A percentile compares a stretch with the other conserved stretches of the same genome.
Conservation (phyloP, 2,329 filamentous ascomycete genomes). For the Rhytidhysteron rufulum region DNA sequence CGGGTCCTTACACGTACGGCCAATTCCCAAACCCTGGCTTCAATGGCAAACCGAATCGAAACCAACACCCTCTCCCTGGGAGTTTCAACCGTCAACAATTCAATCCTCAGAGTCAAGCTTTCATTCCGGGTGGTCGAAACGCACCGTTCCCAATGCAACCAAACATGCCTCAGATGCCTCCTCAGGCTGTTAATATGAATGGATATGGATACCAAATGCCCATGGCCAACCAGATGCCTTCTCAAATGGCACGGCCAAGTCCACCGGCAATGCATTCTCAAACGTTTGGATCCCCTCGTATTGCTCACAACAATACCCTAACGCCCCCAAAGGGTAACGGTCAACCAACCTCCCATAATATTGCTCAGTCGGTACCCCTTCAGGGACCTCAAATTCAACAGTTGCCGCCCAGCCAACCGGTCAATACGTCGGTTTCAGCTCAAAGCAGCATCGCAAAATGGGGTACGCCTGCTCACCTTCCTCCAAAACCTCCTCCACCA, state of each 20-base stretch:
- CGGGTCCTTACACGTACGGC: slow-evolving; percentile 65
- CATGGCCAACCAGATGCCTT: slow-evolving; percentile 6
- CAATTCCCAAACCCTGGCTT: slow-evolving; percentile 67
- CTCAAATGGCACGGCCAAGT: slow-evolving; percentile 25
- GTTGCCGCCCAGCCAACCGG: slow-evolving; percentile 11
- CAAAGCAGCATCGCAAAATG: slow-evolving; percentile 55
- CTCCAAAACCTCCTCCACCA: slow-evolving; percentile 52
- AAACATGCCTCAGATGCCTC: slow-evolving; percentile 24
- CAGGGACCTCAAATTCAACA: slow-evolving; percentile 16
- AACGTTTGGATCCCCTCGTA: slow-evolving; percentile 23
- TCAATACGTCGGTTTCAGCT: slow-evolving; percentile 19
- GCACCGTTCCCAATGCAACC: slow-evolving; percentile 29
- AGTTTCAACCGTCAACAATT: slow-evolving; percentile 83
- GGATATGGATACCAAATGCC: slow-evolving; percentile 25
- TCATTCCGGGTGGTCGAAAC: slow-evolving; percentile 63
- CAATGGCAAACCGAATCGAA: slow-evolving; percentile 58
- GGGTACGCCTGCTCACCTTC: slow-evolving; percentile 52
- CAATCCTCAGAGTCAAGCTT: slow-evolving; percentile 91
- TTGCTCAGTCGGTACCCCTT: slow-evolving; percentile 19
- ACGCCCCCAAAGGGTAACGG: background rate
- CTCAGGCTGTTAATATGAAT: slow-evolving; percentile 32
- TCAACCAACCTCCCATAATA: background rate
- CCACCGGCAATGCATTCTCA: slow-evolving; percentile 23
- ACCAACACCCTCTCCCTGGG: slow-evolving; percentile 79
- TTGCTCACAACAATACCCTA: background rate